A percentile compares a stretch with the other conserved stretches of the same genome.
Conservation (phyloP, 2,329 filamentous ascomycete genomes). For the Colletotrichum graminicola region DNA sequence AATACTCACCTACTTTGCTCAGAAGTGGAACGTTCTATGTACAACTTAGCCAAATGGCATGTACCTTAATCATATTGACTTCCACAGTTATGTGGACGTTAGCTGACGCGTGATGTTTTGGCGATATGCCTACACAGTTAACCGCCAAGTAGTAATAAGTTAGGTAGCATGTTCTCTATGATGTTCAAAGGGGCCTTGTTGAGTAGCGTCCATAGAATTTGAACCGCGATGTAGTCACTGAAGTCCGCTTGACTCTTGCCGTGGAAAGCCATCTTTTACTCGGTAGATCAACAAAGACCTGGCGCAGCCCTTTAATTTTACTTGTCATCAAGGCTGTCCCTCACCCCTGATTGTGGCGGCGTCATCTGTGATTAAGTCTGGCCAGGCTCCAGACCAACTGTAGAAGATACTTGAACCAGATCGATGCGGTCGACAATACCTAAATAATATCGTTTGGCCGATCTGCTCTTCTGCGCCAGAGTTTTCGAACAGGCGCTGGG, state of each 20-base stretch:
- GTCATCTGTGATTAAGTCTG: neutral
- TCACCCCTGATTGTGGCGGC: neutral
- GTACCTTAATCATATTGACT: neutral
- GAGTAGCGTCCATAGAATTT: slow-evolving; percentile 16
- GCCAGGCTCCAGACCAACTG: slow-evolving; percentile 2
- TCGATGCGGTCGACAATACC: slow-evolving; percentile 27
- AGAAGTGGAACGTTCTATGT: neutral
- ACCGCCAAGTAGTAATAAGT: slow-evolving; percentile 10
- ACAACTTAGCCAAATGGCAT: neutral
- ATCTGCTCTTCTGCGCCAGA: slow-evolving; percentile 22
- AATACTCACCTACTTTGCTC: too few relatives aligned
- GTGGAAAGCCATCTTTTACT: slow-evolving; percentile 31
- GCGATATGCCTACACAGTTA: neutral
- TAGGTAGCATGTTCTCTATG: slow-evolving; percentile 23
- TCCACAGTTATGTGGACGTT: neutral
- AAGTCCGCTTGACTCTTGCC: slow-evolving; percentile 19
- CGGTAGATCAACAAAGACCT: neutral
- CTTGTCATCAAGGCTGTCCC: neutral
- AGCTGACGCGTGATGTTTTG: neutral
- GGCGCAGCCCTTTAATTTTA: neutral
- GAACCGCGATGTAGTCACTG: neutral
- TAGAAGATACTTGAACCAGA: slow-evolving; percentile 19
- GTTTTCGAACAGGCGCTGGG: slow-evolving; percentile 5
- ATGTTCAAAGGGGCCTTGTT: slow-evolving; percentile 17
- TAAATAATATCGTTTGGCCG: slow-evolving; percentile 20